These are phyloP conservation scores for Populus tomentosa DNA, from an alignment of 441 rosid genomes.

Conservation along the genomic window DNA sequence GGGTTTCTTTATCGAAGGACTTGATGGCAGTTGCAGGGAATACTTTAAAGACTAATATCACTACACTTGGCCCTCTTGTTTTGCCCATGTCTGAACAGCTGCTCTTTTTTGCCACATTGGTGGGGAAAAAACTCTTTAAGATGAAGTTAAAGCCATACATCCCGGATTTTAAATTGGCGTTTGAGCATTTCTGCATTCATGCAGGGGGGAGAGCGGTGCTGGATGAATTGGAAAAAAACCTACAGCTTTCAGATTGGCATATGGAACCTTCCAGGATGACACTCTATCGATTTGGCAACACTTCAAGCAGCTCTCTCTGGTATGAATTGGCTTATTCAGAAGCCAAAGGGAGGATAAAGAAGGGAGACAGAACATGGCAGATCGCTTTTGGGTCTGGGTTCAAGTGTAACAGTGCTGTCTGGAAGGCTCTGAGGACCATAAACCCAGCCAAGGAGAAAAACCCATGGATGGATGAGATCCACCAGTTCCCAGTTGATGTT, in stretches of 20 bases:
- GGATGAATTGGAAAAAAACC: slow-evolving; percentile 67
- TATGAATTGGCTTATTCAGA: slow-evolving; percentile 71
- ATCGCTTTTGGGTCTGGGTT: slow-evolving; percentile 86
- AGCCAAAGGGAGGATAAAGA: slow-evolving; percentile 53
- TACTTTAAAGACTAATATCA: slow-evolving; percentile 68
- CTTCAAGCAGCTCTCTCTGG: slow-evolving; percentile 83
- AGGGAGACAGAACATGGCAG: slow-evolving; percentile 81
- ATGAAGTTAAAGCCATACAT: slow-evolving; percentile 59
- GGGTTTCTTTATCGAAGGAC: slow-evolving; percentile 66
- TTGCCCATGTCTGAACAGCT: slow-evolving; percentile 63
- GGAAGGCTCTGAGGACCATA: slow-evolving; percentile 53
- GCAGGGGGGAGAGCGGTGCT: slow-evolving; percentile 82
- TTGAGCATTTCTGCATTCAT: slow-evolving; percentile 79
- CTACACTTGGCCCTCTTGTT: slow-evolving; percentile 74
- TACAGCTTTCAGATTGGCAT: slow-evolving; percentile 58
- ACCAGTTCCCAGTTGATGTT: slow-evolving; percentile 39
- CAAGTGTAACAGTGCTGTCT: slow-evolving; percentile 74
- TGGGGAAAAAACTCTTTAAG: slow-evolving; percentile 48
- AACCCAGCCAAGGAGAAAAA: slow-evolving; percentile 33
- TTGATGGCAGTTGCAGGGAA: slow-evolving; percentile 72
- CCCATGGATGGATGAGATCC: slow-evolving; percentile 45
- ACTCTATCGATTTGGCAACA: slow-evolving; percentile 65
- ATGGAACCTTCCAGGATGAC: slow-evolving; percentile 86
- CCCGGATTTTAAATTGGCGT: slow-evolving; percentile 65
- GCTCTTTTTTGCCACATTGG: slow-evolving; percentile 47